These are phyloP conservation scores for Microdochium trichocladiopsis DNA, from an alignment of 2,329 filamentous ascomycete genomes.

Conservation along the genomic window DNA sequence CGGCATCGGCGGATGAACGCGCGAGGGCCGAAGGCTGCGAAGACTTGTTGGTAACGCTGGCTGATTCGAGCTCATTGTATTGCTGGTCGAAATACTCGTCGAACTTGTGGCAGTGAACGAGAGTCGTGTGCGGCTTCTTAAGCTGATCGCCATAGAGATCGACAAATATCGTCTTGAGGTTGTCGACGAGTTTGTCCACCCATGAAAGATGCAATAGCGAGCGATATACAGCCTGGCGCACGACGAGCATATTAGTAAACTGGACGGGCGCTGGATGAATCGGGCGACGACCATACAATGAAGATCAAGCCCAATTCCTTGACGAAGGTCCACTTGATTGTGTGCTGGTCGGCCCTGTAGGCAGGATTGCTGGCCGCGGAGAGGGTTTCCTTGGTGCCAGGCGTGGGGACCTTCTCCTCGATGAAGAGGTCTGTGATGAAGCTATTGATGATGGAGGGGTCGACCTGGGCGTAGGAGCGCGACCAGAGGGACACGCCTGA, in stretches of 20 bases:
- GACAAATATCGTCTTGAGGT: conserved; percentile 86
- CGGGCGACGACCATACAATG: too few species aligned
- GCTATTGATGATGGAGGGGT: conserved; percentile 79
- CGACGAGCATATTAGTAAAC: too few species aligned
- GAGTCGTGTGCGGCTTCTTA: conserved; percentile 69
- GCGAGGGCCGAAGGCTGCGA: conserved; percentile 16
- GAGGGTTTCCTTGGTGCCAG: conserved; percentile 50
- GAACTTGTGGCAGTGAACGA: conserved; percentile 73
- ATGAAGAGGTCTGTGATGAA: conserved; percentile 97
- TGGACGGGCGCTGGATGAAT: too few species aligned
- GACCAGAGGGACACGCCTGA: conserved; percentile 98
- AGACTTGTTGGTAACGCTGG: conserved; percentile 27
- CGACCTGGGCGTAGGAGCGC: conserved; percentile 73
- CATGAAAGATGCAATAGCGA: conserved; percentile 91
- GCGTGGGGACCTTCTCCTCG: conserved; percentile 72
- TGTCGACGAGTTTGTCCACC: conserved; percentile 95
- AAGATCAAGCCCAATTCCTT: conserved; percentile 96
- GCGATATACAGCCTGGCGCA: conserved; percentile 95
- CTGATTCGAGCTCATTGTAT: conserved; percentile 69
- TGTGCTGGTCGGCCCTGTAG: conserved; percentile 90
- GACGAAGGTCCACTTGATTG: conserved; percentile 83
- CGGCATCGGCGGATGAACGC: conserved; percentile 23
- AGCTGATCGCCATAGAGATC: conserved; percentile 86
- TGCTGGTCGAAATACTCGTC: conserved; percentile 94
- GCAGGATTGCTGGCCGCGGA: conserved; percentile 60